Evolutionary conservation across 2,329 filamentous ascomycete species (phyloP), one percentile per base, ranked within the genome.

Genomic region (Lasiodiplodia sp.): DNA sequence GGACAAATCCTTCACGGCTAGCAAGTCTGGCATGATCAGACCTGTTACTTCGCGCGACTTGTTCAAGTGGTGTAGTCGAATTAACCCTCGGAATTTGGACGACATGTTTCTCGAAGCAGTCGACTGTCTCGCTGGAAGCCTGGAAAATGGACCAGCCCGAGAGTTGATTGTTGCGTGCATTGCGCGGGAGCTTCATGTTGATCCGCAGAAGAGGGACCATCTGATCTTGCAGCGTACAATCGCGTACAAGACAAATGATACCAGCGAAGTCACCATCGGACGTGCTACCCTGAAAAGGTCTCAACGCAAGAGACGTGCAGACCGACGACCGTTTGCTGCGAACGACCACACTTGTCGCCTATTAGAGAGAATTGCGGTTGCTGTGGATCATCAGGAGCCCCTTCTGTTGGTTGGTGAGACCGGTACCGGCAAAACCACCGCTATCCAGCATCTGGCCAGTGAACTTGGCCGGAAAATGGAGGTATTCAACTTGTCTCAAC

Each of bases 321-420:
- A 65, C 18, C 37, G 51, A 8, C 57, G 60, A 14, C 67, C 67
- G 5, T 99, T 98, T 81, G 96, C 96, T 4, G 94, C 92, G 44
- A 98, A 96, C 23, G 90, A 88, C 25, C 92, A 97, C 72, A 95
- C 95, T 0, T 88, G 93, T 72, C 88, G 91, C 70, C 85, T 97
- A 14, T 87, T 99, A 63, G 96, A 99, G 78, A 93, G 96, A 77
- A 92, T 98, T 67, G 90, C 92, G 1, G 90, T 93, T 47, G 91
- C 94, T 1, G 88, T 97, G 6, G 90, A 91, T 70, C 88, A 94
- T 74, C 87, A 88, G n/a, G 96, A 99, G 75, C 94, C 96, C 4
- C 88, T 97, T 1, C 83, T 99, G 21, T 88, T 99, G 34, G 96
- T 99, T n/a, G 96, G 96, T 76, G 96, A 99, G 82, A 99, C 96